Percentiles rank a stretch among this genome's conserved stretches.
phyloP scores from a whole-genome alignment of 2,329 filamentous ascomycete genomes.

The Tolypocladium ovalisporum region DNA sequence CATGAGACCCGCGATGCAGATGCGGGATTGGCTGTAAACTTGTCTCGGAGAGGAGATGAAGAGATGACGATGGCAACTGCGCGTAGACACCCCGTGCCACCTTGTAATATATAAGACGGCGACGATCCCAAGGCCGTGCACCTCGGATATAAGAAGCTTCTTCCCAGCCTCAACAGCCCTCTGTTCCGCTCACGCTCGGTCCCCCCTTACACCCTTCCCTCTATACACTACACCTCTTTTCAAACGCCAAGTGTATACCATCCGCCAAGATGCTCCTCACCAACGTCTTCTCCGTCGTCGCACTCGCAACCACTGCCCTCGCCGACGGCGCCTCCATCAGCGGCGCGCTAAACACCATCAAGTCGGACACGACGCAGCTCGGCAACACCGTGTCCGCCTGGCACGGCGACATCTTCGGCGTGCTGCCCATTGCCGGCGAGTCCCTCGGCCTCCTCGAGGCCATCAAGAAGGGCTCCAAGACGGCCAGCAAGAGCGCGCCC shows the following conservation, averaged over 20 bases:
- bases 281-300: slow-evolving; percentile 10
- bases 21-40: not conserved
- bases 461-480: slow-evolving; percentile 26
- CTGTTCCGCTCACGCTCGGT: not conserved
- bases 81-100: not conserved
- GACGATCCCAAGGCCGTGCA: not conserved
- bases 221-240: too few relatives aligned
- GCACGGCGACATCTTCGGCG: slow-evolving; percentile 25
- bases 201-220: not conserved
- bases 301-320: slow-evolving; percentile 14
- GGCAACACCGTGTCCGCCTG: slow-evolving; percentile 23
- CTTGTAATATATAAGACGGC: not conserved
- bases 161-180: not conserved
- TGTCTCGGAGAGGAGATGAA: not conserved
- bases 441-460: slow-evolving; percentile 25
- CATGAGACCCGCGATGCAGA: not conserved
- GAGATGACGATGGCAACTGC: not conserved
- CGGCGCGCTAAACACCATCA: slow-evolving; percentile 22
- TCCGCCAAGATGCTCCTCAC: slow-evolving; percentile 11
- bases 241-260: not conserved
- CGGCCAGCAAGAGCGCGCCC: slow-evolving; percentile 23
- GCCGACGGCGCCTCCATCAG: slow-evolving; percentile 22
- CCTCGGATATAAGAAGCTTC: not conserved
- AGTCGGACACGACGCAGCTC: slow-evolving; percentile 20
- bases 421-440: slow-evolving; percentile 27